Evolutionary conservation across 2,329 filamentous ascomycete species (phyloP).

Genomic region (Cercospora citrullina): DNA sequence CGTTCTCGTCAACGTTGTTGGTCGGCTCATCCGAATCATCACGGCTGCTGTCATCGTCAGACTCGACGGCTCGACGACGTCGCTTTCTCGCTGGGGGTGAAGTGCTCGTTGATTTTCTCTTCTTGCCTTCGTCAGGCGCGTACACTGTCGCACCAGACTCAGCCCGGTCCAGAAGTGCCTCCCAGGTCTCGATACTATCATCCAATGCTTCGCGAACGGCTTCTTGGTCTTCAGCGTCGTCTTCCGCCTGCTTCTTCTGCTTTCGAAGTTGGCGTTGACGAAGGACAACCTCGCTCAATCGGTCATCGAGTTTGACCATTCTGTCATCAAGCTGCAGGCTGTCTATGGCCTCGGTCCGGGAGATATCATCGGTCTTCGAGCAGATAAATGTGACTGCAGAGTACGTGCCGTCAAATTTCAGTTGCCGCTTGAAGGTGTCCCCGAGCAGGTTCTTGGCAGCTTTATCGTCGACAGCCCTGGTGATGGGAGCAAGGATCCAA

Average conservation of each 20-base stretch:
- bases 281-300: slow-evolving; percentile 32
- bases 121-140: slow-evolving; percentile 40
- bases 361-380: slow-evolving; percentile 64
- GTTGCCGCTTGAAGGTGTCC: slow-evolving; percentile 58
- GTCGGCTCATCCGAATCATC: slow-evolving; percentile 13
- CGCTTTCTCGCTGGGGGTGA: slow-evolving; percentile 20
- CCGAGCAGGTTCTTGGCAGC: slow-evolving; percentile 58
- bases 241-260: slow-evolving; percentile 35
- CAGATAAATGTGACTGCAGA: slow-evolving; percentile 61
- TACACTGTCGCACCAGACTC: slow-evolving; percentile 48
- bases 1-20: slow-evolving; percentile 24
- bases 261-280: slow-evolving; percentile 27
- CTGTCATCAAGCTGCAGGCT: slow-evolving; percentile 42
- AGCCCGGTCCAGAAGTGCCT: slow-evolving; percentile 42
- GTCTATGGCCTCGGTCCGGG: slow-evolving; percentile 47
- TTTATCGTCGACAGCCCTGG: slow-evolving; percentile 61
- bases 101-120: slow-evolving; percentile 31
- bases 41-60: slow-evolving; percentile 31
- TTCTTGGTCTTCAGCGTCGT: slow-evolving; percentile 40
- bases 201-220: slow-evolving; percentile 42
- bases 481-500: slow-evolving; percentile 65
- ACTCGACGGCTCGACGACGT: slow-evolving; percentile 25
- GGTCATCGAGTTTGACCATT: slow-evolving; percentile 31
- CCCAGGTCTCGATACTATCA: slow-evolving; percentile 50
- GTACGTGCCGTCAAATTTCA: slow-evolving; percentile 60